phyloP scores from a whole-genome alignment of 2,329 filamentous ascomycete genomes.

The Apiospora pterosperma region DNA sequence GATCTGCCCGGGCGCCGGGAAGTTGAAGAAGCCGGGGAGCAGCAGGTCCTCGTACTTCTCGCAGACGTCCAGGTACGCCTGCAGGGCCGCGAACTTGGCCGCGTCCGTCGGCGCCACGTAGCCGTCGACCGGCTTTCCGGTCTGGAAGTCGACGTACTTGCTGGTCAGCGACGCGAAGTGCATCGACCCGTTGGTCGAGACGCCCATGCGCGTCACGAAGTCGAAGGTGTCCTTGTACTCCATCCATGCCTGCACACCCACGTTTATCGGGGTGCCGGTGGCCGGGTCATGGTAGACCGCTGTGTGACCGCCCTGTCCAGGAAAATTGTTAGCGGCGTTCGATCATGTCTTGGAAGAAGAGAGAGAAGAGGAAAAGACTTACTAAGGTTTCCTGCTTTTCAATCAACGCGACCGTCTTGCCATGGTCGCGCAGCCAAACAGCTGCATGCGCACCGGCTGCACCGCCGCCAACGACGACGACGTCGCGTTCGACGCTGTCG shows the following conservation, averaged over 20 bases:
- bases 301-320: constrained; percentile 4
- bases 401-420: constrained; percentile 2
- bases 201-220: neutral
- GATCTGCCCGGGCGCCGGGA: neutral
- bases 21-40: constrained; percentile 7
- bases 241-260: constrained; percentile 6
- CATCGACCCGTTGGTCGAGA: neutral
- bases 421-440: neutral
- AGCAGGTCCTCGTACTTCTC: constrained; percentile 4
- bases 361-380: neutral
- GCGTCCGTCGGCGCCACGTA: neutral
- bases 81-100: neutral
- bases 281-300: constrained; percentile 6
- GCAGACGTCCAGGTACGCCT: neutral
- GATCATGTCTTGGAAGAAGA: neutral
- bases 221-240: constrained; percentile 12
- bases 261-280: constrained; percentile 2
- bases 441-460: constrained; percentile 6
- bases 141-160: constrained; percentile 4
- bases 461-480: constrained; percentile 7
- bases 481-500: neutral
- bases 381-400: constrained; percentile 3
- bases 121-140: neutral
- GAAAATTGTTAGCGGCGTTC: neutral
- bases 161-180: neutral